A percentile compares a stretch with the other conserved stretches of the same genome.
Conservation (phyloP, 768 basidiomycete genomes). For the Podaxis carcinomalis region DNA sequence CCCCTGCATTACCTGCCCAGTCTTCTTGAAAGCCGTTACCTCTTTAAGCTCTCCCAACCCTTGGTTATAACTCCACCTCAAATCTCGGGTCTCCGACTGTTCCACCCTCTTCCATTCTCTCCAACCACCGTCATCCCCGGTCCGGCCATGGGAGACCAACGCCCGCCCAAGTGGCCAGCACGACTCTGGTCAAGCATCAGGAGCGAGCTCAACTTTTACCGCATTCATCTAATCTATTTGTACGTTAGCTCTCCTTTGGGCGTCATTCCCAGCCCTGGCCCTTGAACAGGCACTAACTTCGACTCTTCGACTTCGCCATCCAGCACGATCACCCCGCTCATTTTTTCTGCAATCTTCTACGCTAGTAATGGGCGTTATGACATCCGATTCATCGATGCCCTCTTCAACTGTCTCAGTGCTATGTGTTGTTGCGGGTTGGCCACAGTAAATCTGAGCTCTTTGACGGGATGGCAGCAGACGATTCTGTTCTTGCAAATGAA, state of each 20-base stretch:
- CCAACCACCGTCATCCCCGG: not conserved
- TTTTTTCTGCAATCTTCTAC: slow-evolving; percentile 79
- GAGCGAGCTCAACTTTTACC: slow-evolving; percentile 62
- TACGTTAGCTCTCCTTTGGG: slow-evolving; percentile 25
- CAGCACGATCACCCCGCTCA: slow-evolving; percentile 74
- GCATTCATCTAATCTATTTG: slow-evolving; percentile 61
- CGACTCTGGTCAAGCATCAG: slow-evolving; percentile 27
- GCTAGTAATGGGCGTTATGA: slow-evolving; percentile 72
- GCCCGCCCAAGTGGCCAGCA: not conserved
- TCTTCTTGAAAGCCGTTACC: not conserved
- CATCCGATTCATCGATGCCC: slow-evolving; percentile 70
- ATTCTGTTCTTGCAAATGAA: slow-evolving; percentile 78
- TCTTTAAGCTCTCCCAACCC: not conserved
- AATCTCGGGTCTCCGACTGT: not conserved
- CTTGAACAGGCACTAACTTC: not conserved
- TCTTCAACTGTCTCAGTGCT: slow-evolving; percentile 75
- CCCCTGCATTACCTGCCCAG: not conserved
- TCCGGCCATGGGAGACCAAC: not conserved
- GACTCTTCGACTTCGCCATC: slow-evolving; percentile 11
- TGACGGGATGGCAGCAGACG: slow-evolving; percentile 68
- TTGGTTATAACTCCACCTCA: not conserved
- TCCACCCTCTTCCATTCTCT: not conserved
- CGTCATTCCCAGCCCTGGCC: not conserved
- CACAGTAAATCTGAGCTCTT: slow-evolving; percentile 61
- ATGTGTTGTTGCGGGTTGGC: slow-evolving; percentile 77